These are phyloP conservation scores for Cocos nucifera DNA, from an alignment of 176 grass and related monocot species.

Conservation along the genomic window DNA sequence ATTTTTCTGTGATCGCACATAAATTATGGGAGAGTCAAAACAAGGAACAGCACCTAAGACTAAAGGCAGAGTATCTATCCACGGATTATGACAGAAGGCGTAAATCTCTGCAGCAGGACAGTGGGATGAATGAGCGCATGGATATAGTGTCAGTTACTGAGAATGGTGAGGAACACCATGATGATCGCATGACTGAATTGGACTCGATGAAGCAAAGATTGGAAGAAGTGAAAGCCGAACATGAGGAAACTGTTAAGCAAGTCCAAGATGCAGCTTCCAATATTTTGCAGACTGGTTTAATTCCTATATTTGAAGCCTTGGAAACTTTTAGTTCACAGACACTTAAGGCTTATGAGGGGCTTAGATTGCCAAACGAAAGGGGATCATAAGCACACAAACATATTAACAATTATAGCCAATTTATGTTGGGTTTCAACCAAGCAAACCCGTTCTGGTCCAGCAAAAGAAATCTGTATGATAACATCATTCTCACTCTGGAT, in stretches of 20 bases:
- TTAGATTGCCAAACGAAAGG: slow-evolving; percentile 31
- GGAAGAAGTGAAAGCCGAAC: slow-evolving; percentile 43
- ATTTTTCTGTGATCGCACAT: slow-evolving; percentile 33
- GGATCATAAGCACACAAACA: slow-evolving; percentile 1
- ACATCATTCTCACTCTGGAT: too few relatives aligned
- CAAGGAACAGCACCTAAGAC: slow-evolving; percentile 40
- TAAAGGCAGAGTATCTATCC: slow-evolving; percentile 30
- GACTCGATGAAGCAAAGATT: slow-evolving; percentile 30
- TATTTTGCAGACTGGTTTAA: slow-evolving; percentile 44
- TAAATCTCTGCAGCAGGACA: slow-evolving; percentile 22
- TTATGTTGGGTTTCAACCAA: too few relatives aligned
- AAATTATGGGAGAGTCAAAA: slow-evolving; percentile 41
- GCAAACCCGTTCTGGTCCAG: too few relatives aligned
- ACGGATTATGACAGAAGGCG: slow-evolving; percentile 30
- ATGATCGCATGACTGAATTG: slow-evolving; percentile 24
- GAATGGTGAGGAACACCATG: slow-evolving; percentile 6
- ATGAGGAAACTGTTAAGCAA: slow-evolving; percentile 36
- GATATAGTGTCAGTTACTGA: slow-evolving; percentile 24
- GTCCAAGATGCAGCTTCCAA: slow-evolving; percentile 35
- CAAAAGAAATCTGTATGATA: too few relatives aligned
- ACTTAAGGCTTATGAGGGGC: slow-evolving; percentile 28
- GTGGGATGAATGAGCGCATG: slow-evolving; percentile 12
- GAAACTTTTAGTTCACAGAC: slow-evolving; percentile 34
- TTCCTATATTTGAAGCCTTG: slow-evolving; percentile 52
- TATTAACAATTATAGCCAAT: too few relatives aligned